These are phyloP conservation scores for Striga asiatica DNA, from an alignment of 257 asterid genomes.

Conservation along the genomic window DNA sequence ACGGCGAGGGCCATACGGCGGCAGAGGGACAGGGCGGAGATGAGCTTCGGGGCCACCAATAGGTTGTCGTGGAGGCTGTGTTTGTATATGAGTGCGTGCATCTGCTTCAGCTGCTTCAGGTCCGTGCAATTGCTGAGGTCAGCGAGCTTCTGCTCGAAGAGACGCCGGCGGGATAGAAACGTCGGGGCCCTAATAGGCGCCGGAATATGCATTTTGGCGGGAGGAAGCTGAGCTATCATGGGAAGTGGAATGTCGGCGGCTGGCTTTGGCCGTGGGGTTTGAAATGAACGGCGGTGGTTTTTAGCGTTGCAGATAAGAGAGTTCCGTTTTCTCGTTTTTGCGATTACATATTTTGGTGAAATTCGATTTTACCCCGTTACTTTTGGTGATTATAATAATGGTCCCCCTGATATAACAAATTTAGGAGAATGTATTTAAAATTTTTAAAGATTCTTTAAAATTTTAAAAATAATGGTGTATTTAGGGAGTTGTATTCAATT, in stretches of 20 bases:
- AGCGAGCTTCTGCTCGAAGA: constrained; percentile 43
- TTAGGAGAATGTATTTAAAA: too few species aligned
- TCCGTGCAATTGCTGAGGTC: constrained; percentile 62
- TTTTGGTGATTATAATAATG: too few species aligned
- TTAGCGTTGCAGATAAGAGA: not conserved
- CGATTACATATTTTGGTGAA: not conserved
- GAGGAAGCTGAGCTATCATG: not conserved
- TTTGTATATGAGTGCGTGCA: constrained; percentile 58
- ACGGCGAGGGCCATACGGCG: constrained; percentile 38
- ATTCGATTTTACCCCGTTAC: not conserved
- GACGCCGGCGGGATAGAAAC: constrained; percentile 51
- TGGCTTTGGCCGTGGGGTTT: not conserved
- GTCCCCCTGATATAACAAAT: too few species aligned
- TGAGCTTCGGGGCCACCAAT: constrained; percentile 51
- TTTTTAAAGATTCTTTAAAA: too few species aligned
- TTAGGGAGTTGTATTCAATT: too few species aligned
- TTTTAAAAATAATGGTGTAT: too few species aligned
- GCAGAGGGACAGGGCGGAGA: constrained; percentile 54
- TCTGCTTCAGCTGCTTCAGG: constrained; percentile 41
- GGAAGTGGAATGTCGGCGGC: not conserved
- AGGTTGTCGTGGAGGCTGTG: constrained; percentile 49
- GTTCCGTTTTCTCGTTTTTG: not conserved
- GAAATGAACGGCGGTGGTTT: too few species aligned
- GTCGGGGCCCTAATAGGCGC: constrained; percentile 51
- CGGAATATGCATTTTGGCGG: constrained; percentile 39